Evolutionary conservation across 768 basidiomycete genomes (phyloP), one percentile per base, ranked within the genome.

Genomic region (Phaeotremella skinneri): DNA sequence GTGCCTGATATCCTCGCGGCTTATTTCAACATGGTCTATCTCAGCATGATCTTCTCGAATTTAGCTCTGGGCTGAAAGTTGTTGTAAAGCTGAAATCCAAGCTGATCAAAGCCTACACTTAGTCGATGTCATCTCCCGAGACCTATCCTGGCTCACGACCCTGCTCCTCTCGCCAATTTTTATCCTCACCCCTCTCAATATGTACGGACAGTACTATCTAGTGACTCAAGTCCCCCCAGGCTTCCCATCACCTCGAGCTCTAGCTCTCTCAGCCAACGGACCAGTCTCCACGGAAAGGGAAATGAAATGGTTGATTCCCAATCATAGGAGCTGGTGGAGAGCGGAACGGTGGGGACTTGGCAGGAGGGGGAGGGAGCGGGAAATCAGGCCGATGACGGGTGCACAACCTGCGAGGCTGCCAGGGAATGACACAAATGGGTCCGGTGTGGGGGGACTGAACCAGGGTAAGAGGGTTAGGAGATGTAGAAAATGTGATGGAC

Each of bases 121-220:
- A 94, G 92, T 94, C 74, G 85, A 88, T 43, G 84, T 91, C 27
- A 83, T 94, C 51, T 82, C 83, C 32, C 88, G 89, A 0, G 80
- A 79, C 6, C 81, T 91, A 5, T 80, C 83, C 2, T 83, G 76
- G 59, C 84, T 83, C 13, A 78, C 85, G 66, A 57, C 90, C 2
- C 81, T 85, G 4, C 42, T 74, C 25, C 66, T 74, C 25, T 59
- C 59, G 4, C 89, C 90, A 0, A 69, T 85, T 56, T 90, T 89
- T 77, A 45, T 84, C n/a, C 80, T 92, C 43, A 84, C 92, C 57
- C 85, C 86, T 2, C 51, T 85, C 57, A 96, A 97, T 74, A 74
- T 94, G 31, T 82, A 84, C 67, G 79, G 78, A 57, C 90, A 96
- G 72, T 98, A 99, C 75, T 96, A 86, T 77, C 86, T 85, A 61